Conservation (phyloP, 306 rosid species). For the Glycyrrhiza uralensis region DNA sequence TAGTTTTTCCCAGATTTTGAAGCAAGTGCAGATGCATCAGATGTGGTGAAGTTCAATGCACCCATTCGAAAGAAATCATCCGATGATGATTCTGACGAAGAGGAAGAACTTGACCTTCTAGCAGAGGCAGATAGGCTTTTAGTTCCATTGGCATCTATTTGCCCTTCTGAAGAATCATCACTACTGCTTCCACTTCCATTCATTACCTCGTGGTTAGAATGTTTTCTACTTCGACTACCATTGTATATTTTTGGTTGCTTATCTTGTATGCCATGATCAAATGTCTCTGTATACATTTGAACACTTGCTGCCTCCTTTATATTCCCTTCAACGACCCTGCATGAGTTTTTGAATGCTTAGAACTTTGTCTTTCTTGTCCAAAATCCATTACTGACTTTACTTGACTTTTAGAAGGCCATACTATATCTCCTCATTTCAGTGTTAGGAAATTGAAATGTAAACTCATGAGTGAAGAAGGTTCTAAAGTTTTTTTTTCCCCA, state of each 20-base stretch:
- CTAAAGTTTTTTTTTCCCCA: not conserved
- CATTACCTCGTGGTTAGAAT: not conserved
- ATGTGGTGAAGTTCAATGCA: not conserved
- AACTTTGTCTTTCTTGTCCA: conserved; percentile 4
- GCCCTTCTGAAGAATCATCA: conserved; percentile 13
- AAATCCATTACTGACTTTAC: conserved; percentile 27
- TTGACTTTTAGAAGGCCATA: not conserved
- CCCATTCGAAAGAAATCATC: conserved; percentile 28
- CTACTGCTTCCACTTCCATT: conserved; percentile 24
- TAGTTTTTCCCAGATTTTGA: conserved; percentile 22
- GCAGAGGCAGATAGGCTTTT: conserved; percentile 15
- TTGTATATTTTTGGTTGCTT: not conserved
- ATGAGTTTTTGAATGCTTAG: conserved; percentile 7
- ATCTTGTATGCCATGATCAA: conserved; percentile 20
- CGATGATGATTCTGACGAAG: conserved; percentile 30
- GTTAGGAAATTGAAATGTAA: not conserved
- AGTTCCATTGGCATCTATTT: conserved; percentile 24
- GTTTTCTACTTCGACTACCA: not conserved
- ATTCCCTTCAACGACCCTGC: conserved; percentile 26
- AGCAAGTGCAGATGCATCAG: not conserved
- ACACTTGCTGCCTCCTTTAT: conserved; percentile 25
- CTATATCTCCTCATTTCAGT: not conserved
- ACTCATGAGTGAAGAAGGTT: not conserved
- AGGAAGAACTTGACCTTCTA: conserved; percentile 29
- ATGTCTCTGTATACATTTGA: conserved; percentile 22